Conservation (phyloP, 2,329 filamentous ascomycete genomes). For the Neopestalotiopsis sp. region DNA sequence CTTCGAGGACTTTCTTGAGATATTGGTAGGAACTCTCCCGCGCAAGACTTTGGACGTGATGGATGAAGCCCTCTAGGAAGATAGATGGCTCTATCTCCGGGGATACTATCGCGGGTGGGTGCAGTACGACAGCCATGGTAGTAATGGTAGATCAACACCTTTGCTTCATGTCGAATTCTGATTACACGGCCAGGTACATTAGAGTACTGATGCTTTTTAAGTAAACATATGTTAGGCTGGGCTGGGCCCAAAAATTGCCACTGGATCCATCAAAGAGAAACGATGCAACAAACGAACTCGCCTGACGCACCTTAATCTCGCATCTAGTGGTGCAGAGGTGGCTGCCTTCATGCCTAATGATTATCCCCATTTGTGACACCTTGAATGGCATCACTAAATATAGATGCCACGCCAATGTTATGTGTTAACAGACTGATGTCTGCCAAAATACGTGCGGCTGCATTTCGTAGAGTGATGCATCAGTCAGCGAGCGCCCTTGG, state of each 20-base stretch:
- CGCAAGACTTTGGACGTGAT: constrained; percentile 15
- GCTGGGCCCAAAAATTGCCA: too few relatives aligned
- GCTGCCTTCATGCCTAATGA: neutral
- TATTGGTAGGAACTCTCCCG: constrained; percentile 17
- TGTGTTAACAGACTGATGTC: neutral
- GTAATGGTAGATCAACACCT: neutral
- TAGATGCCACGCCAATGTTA: neutral
- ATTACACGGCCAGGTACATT: too few relatives aligned
- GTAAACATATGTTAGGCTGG: too few relatives aligned
- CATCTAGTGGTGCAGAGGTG: neutral
- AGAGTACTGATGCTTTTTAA: too few relatives aligned
- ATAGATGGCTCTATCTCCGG: constrained; percentile 16
- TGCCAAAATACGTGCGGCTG: neutral
- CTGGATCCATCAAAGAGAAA: too few relatives aligned
- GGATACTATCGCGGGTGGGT: neutral
- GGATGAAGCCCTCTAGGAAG: constrained; percentile 19
- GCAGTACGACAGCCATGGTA: too few relatives aligned
- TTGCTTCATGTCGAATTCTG: neutral
- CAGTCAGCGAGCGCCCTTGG: neutral
- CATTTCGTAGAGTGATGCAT: neutral
- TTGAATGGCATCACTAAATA: neutral
- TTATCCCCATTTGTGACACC: neutral
- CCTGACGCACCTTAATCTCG: neutral
- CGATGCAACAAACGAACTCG: neutral
- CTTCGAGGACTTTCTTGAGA: constrained; percentile 19